Evolutionary conservation across 2,329 filamentous ascomycete genomes (phyloP), one percentile per base, ranked within the genome.

Genomic region (Fusarium sp.): DNA sequence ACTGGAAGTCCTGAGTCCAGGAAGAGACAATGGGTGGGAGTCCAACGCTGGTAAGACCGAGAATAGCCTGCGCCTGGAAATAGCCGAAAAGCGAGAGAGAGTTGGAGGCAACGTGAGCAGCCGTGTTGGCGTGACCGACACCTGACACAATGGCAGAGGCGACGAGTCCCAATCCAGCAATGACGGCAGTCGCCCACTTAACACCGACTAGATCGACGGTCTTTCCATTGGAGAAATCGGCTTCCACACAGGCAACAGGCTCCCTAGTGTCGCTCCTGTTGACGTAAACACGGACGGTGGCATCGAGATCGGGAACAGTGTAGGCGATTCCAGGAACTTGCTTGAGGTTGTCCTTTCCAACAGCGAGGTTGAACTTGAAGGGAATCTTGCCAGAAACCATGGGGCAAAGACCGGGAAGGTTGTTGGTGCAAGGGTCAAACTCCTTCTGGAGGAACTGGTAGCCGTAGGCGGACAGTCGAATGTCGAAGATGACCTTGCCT

Each of bases 1-100:
- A 98, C 81, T 97, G 93, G 85, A 98, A 98, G 84, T 98, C 96
- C 84, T 98, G 95, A 2, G 95, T 98, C 96, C 96, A 98, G 0
- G 95, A 89, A 79, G 93, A 89, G 63, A 97, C 96, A 70, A 98
- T 93, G 0, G 96, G 96, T 11, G 96, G 96, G 63, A 98, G 89
- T 54, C 88, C 87, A 16, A 98, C 92, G 22, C 93, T 90, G 63
- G 92, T 94, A 83, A 98, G 92, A 73, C 95, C 95, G 78, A 98
- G 88, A 83, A 98, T 94, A 29, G 96, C 95, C 83, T 98, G 95
- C 6, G 94, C 91, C 84, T 98, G 96, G 88, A 98, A 98, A 84
- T 96, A 98, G 70, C 93, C 91, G 81, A 98, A 97, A 34, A 98
- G 91, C n/a, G 95, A 96, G 72, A 98, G 89, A 5, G 96, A 94